phyloP scores from a whole-genome alignment of 108 stramenopile species.

The Cyclostephanos invisitatus region DNA sequence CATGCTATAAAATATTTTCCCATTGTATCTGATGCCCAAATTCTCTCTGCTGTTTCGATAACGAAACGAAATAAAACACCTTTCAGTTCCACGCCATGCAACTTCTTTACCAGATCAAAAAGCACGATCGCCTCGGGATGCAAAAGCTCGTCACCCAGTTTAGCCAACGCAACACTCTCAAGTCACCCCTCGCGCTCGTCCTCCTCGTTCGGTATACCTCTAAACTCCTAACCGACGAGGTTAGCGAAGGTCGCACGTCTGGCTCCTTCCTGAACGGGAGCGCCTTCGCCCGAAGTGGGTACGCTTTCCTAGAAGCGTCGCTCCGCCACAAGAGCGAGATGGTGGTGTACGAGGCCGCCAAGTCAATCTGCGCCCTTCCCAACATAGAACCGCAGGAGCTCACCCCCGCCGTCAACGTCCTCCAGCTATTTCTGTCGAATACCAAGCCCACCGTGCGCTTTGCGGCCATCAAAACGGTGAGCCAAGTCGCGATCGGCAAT shows the following conservation, averaged over 20 bases:
- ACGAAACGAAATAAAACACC: constrained; percentile 3
- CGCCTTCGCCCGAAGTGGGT: constrained; percentile 85
- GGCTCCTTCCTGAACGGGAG: constrained; percentile 62
- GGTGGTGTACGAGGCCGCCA: constrained; percentile 98
- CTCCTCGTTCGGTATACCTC: constrained; percentile 95
- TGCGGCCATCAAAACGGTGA: constrained; percentile 94
- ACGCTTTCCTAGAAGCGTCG: constrained; percentile 91
- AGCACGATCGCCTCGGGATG: constrained; percentile 95
- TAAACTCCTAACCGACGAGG: constrained; percentile 84
- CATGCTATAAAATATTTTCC: neutral
- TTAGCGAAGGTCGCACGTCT: constrained; percentile 64
- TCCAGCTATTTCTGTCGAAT: constrained; percentile 93
- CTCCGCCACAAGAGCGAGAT: constrained; percentile 95
- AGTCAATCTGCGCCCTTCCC: constrained; percentile 95
- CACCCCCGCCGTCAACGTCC: constrained; percentile 93
- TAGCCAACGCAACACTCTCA: constrained; percentile 84
- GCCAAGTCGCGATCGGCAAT: constrained; percentile 86
- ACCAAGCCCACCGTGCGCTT: constrained; percentile 95
- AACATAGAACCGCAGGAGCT: constrained; percentile 93
- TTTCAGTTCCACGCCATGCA: constrained; percentile 95
- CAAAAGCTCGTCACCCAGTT: constrained; percentile 95
- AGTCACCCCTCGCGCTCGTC: constrained; percentile 92
- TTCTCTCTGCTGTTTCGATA: neutral
- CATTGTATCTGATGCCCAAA: neutral
- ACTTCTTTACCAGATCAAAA: constrained; percentile 98